These are phyloP conservation scores for Lumnitzera littorea DNA, from an alignment of 345 rosid species.

Conservation along the genomic window DNA sequence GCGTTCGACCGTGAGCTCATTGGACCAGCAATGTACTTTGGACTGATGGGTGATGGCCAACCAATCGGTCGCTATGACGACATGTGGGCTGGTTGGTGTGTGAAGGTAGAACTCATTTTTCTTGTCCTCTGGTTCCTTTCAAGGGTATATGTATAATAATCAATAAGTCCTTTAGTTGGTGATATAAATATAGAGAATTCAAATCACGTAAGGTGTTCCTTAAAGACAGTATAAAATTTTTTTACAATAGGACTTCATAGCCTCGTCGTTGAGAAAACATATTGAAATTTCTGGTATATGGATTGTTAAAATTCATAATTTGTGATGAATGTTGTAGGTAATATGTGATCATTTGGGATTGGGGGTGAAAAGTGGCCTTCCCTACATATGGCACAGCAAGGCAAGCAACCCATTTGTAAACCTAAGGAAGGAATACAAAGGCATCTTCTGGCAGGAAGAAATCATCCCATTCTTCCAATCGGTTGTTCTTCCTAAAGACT, in stretches of 20 bases:
- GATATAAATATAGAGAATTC: no score
- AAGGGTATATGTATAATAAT: no score
- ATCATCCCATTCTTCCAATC: constrained; percentile 88
- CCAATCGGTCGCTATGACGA: constrained; percentile 92
- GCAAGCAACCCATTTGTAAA: constrained; percentile 95
- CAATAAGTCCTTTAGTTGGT: no score
- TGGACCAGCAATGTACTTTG: constrained; percentile 99
- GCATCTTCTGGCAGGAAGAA: constrained; percentile 96
- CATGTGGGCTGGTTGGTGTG: constrained; percentile 99
- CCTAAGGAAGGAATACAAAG: constrained; percentile 83
- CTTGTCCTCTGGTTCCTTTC: neutral
- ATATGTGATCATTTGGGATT: constrained; percentile 81
- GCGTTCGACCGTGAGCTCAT: constrained; percentile 81
- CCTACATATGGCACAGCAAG: constrained; percentile 89
- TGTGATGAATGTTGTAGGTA: constrained; percentile 29
- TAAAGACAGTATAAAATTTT: no score
- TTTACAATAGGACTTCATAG: no score
- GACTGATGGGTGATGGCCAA: constrained; percentile 98
- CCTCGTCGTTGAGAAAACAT: no score
- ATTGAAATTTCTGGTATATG: no score
- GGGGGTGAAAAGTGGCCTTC: constrained; percentile 87
- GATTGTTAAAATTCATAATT: no score
- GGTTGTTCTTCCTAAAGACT: constrained; percentile 55
- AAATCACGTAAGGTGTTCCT: no score
- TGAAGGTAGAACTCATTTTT: constrained; percentile 35